A percentile compares a stretch with the other conserved stretches of the same genome.
Evolutionary conservation across 2,329 filamentous ascomycete genomes (phyloP).

Genomic region (Calonectria honghensis): DNA sequence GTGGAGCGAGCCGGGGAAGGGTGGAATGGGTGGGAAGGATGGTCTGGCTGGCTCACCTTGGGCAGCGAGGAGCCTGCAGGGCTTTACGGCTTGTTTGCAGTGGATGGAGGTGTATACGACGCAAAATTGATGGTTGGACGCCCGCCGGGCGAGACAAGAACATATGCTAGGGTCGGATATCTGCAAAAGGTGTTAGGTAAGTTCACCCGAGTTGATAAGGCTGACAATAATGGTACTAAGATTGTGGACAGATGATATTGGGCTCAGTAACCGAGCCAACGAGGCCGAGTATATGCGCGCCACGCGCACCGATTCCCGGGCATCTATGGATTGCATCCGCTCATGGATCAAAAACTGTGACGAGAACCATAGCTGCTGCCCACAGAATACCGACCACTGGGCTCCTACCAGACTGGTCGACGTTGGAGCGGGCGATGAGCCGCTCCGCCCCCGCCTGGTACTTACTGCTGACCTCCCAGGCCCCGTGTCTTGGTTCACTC

Average conservation of each 20-base stretch:
- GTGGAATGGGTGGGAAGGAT: not conserved
- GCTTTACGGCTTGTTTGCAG: not conserved
- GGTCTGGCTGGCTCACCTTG: not conserved
- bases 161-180: not conserved
- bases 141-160: not conserved
- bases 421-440: not conserved
- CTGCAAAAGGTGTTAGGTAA: slow-evolving; percentile 1
- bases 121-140: not conserved
- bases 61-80: not conserved
- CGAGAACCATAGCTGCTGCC: not conserved
- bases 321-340: not conserved
- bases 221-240: not conserved
- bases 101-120: not conserved
- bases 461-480: not conserved
- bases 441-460: not conserved
- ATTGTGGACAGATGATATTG: not conserved
- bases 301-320: not conserved
- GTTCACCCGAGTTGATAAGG: not conserved
- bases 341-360: not conserved
- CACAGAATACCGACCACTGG: not conserved
- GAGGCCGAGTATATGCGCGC: not conserved
- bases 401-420: not conserved
- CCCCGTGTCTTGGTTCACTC: not conserved
- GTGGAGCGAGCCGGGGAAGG: not conserved
- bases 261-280: not conserved